These are phyloP conservation scores for Globisporangium viniferum DNA, from an alignment of 352 stramenopile species.

Conservation along the genomic window DNA sequence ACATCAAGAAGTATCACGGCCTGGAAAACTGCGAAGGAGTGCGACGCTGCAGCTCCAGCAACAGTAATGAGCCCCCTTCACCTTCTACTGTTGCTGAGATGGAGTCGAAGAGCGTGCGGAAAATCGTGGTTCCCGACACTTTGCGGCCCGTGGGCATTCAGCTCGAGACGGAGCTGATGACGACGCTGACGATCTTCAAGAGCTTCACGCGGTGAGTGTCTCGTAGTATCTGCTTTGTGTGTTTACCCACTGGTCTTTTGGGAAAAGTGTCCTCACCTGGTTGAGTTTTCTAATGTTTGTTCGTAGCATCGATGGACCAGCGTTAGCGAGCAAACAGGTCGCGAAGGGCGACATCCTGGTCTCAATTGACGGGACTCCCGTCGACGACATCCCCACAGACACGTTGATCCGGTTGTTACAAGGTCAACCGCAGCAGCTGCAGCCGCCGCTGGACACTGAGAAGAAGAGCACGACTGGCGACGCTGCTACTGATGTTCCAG, in stretches of 20 bases:
- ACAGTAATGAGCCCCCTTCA: not conserved
- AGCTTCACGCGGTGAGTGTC: constrained; percentile 22
- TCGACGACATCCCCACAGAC: constrained; percentile 30
- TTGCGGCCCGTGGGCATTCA: constrained; percentile 22
- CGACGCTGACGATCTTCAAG: constrained; percentile 30
- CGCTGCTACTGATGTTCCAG: not conserved
- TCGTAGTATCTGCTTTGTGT: not conserved
- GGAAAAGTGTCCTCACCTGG: not conserved
- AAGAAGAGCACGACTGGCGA: not conserved
- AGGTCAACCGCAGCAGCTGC: constrained; percentile 3
- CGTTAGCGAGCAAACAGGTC: constrained; percentile 10
- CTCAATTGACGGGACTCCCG: constrained; percentile 23
- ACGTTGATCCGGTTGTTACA: constrained; percentile 23
- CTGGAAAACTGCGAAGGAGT: constrained; percentile 21
- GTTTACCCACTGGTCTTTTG: not conserved
- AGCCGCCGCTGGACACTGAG: not conserved
- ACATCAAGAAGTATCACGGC: constrained; percentile 17
- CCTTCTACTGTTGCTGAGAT: not conserved
- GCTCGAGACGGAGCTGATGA: constrained; percentile 36
- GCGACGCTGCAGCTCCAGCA: not conserved
- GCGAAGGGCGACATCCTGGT: constrained; percentile 24
- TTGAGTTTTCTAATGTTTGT: not conserved
- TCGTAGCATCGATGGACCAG: constrained; percentile 12
- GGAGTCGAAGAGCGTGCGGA: constrained; percentile 13
- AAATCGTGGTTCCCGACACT: constrained; percentile 27